Evolutionary conservation across 2,329 filamentous ascomycete species (phyloP).

Genomic region (Paecilomyces formosus): DNA sequence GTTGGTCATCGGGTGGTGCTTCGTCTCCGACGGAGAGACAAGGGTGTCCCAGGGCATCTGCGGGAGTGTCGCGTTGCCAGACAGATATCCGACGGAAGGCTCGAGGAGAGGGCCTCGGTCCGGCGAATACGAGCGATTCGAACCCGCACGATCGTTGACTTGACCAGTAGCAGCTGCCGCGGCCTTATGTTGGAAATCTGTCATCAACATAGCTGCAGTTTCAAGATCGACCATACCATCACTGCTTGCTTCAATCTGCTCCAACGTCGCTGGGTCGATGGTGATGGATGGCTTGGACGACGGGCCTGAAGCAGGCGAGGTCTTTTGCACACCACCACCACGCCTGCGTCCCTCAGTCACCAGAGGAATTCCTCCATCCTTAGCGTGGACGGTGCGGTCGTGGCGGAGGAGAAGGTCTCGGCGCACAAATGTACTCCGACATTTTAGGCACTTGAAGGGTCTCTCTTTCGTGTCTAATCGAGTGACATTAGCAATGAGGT

Average conservation of each 20-base stretch:
- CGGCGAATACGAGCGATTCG: slow-evolving; percentile 62
- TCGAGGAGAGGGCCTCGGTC: slow-evolving; percentile 68
- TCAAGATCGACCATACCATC: slow-evolving; percentile 93
- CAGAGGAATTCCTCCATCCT: slow-evolving; percentile 88
- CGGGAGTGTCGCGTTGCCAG: slow-evolving; percentile 71
- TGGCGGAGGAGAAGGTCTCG: slow-evolving; percentile 93
- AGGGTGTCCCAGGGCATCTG: slow-evolving; percentile 91
- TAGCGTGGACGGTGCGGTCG: slow-evolving; percentile 96
- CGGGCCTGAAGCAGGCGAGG: slow-evolving; percentile 41
- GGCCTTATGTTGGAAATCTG: slow-evolving; percentile 94
- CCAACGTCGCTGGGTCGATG: slow-evolving; percentile 76
- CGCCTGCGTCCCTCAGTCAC: slow-evolving; percentile 86
- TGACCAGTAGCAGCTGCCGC: slow-evolving; percentile 56
- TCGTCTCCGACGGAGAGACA: slow-evolving; percentile 65
- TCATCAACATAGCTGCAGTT: slow-evolving; percentile 96
- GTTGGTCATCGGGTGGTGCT: slow-evolving; percentile 66
- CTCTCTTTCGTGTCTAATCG: slow-evolving; percentile 88
- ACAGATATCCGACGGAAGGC: slow-evolving; percentile 66
- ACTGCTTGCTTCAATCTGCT: slow-evolving; percentile 85
- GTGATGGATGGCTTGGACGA: slow-evolving; percentile 71
- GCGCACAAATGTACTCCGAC: slow-evolving; percentile 94
- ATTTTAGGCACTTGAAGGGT: slow-evolving; percentile 98
- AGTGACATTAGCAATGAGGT: slow-evolving; percentile 3
- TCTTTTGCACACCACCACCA: slow-evolving; percentile 34
- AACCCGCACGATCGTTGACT: slow-evolving; percentile 38